A percentile compares a stretch with the other conserved stretches of the same genome.
These are phyloP conservation scores for Calonectria fujianensis DNA, from an alignment of 2,329 filamentous ascomycete genomes.

Conservation along the genomic window DNA sequence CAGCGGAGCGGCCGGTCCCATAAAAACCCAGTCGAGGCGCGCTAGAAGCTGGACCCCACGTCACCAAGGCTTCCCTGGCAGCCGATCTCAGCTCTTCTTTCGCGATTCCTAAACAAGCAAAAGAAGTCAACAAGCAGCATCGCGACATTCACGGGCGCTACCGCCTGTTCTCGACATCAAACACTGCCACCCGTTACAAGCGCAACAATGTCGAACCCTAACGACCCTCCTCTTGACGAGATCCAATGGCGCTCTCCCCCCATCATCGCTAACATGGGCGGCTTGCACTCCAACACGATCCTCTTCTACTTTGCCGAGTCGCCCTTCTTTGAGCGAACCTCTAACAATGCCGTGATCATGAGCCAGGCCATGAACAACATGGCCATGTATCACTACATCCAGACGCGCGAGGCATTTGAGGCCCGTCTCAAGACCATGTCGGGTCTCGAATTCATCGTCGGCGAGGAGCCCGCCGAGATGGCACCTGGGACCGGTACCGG, in stretches of 20 bases:
- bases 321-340: constrained; percentile 80
- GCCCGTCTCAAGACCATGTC: constrained; percentile 78
- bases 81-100: constrained; percentile 15
- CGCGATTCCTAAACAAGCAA: constrained; percentile 20
- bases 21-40: constrained; percentile 25
- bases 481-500: constrained; percentile 79
- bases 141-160: constrained; percentile 15
- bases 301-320: constrained; percentile 81
- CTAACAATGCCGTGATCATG: constrained; percentile 79
- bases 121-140: constrained; percentile 12
- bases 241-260: constrained; percentile 78
- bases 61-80: constrained; percentile 41
- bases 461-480: constrained; percentile 78
- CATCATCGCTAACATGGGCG: constrained; percentile 70
- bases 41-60: constrained; percentile 48
- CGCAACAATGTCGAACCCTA: constrained; percentile 64
- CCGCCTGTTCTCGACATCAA: background rate
- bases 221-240: constrained; percentile 77
- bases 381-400: constrained; percentile 73
- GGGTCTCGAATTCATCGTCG: constrained; percentile 80
- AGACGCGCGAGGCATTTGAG: constrained; percentile 79
- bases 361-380: constrained; percentile 78
- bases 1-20: constrained; percentile 24
- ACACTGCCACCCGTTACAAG: background rate
- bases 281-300: constrained; percentile 79